Percentiles rank a stretch among this genome's conserved stretches.
phyloP scores from a whole-genome alignment of 1,139 yeast genomes.

The Kazachstania sp. region DNA sequence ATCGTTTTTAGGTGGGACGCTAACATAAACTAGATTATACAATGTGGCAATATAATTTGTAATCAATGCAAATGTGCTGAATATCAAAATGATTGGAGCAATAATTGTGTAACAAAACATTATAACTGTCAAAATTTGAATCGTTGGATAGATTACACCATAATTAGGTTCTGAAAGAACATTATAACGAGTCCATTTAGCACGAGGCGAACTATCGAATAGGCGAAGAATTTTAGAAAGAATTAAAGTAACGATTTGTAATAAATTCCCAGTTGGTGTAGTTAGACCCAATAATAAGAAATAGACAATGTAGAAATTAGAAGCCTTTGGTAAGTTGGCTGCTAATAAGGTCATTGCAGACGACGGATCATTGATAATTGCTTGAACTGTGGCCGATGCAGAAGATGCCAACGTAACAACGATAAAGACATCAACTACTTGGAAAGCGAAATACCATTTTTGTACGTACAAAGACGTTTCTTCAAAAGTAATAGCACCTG shows the following conservation, averaged over 20 bases:
- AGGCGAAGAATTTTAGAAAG: slow-evolving; percentile 35
- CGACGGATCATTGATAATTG: slow-evolving; percentile 45
- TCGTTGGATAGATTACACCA: slow-evolving; percentile 71
- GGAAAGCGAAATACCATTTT: slow-evolving; percentile 80
- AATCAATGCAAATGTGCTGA: slow-evolving; percentile 51
- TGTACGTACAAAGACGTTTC: slow-evolving; percentile 76
- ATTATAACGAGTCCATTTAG: slow-evolving; percentile 47
- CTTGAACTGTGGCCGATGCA: slow-evolving; percentile 58
- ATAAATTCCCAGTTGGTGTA: slow-evolving; percentile 54
- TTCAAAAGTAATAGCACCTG: slow-evolving; percentile 67
- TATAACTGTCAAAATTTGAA: slow-evolving; percentile 63
- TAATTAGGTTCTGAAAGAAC: slow-evolving; percentile 45
- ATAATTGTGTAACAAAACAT: slow-evolving; percentile 67
- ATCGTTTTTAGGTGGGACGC: slow-evolving; percentile 44
- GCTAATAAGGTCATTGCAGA: slow-evolving; percentile 51
- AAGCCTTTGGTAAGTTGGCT: slow-evolving; percentile 55
- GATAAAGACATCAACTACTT: slow-evolving; percentile 75
- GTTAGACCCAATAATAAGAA: slow-evolving; percentile 58
- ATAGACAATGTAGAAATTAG: slow-evolving; percentile 67
- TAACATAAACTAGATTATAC: slow-evolving; percentile 48
- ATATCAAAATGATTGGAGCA: slow-evolving; percentile 64
- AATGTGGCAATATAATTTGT: slow-evolving; percentile 56
- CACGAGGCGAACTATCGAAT: slow-evolving; percentile 58
- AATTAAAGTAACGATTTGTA: slow-evolving; percentile 42
- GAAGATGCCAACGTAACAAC: slow-evolving; percentile 78